Percentiles rank a stretch among this genome's conserved stretches.
Conservation (phyloP, 495 filamentous ascomycete species). For the Filosporella fistucella region DNA sequence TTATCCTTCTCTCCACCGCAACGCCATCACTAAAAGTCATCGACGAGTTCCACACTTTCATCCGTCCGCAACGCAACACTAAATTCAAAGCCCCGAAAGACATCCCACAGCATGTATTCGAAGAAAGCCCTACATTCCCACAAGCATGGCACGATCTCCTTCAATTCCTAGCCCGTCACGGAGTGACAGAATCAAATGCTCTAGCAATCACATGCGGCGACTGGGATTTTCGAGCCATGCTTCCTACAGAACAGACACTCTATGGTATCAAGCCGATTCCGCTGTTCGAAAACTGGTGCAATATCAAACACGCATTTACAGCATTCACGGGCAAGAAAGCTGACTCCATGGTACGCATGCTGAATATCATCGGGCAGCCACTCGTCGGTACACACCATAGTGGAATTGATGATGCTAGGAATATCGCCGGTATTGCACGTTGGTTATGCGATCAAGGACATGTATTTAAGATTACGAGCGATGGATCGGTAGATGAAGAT, state of each 20-base stretch:
- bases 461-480: conserved; percentile 2
- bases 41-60: conserved; percentile 9
- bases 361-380: conserved; percentile 1
- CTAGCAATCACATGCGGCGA: conserved; percentile 2
- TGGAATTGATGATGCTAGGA: conserved; percentile 1
- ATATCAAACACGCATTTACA: conserved; percentile 4
- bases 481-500: conserved; percentile 1
- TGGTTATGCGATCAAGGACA: conserved; percentile 1
- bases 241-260: not conserved
- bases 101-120: conserved; percentile 1
- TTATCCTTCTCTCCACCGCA: conserved; percentile 6
- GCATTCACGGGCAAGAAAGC: not conserved
- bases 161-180: not conserved
- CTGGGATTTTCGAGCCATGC: conserved; percentile 2
- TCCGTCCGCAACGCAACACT: conserved; percentile 12
- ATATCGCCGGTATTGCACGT: not conserved
- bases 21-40: conserved; percentile 4
- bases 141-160: conserved; percentile 1
- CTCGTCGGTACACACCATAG: conserved; percentile 2
- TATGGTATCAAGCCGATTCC: not conserved
- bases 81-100: not conserved
- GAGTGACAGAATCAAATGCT: not conserved
- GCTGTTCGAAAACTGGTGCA: conserved; percentile 4
- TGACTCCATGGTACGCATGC: conserved; percentile 4
- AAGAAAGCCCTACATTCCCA: conserved; percentile 1